These are phyloP conservation scores for Gliomastix tumulicola DNA, from an alignment of 2,329 filamentous ascomycete species.

Conservation along the genomic window DNA sequence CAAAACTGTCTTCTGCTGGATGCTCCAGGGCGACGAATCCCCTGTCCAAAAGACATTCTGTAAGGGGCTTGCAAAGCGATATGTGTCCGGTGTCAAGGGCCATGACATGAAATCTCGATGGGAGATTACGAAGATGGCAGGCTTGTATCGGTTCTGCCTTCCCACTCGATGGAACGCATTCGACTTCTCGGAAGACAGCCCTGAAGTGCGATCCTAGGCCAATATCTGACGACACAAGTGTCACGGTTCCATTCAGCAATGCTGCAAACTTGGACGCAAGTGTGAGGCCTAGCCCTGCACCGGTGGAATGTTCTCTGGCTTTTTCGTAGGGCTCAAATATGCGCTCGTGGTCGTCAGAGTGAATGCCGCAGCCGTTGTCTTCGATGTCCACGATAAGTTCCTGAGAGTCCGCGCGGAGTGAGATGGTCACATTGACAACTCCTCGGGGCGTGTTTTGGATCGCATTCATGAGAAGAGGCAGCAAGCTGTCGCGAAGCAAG, in stretches of 20 bases:
- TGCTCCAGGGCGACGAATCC: neutral
- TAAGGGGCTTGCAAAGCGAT: neutral
- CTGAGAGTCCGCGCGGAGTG: slow-evolving; percentile 10
- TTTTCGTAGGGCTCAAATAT: slow-evolving; percentile 38
- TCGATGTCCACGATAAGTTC: slow-evolving; percentile 13
- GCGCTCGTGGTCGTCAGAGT: slow-evolving; percentile 19
- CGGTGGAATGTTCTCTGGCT: slow-evolving; percentile 22
- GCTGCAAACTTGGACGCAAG: slow-evolving; percentile 31
- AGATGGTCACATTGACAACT: slow-evolving; percentile 23
- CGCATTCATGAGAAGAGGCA: slow-evolving; percentile 31
- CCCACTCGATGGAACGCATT: no score
- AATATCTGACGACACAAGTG: slow-evolving; percentile 23
- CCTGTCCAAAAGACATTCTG: neutral
- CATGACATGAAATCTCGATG: neutral
- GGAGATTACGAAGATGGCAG: no score
- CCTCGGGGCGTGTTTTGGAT: slow-evolving; percentile 30
- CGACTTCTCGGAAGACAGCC: neutral
- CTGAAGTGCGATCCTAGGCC: neutral
- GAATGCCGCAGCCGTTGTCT: slow-evolving; percentile 34
- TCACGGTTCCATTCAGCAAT: slow-evolving; percentile 27
- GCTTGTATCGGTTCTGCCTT: no score
- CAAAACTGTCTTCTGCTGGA: neutral
- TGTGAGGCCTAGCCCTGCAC: slow-evolving; percentile 34
- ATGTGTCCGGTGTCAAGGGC: neutral
- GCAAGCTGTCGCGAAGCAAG: slow-evolving; percentile 32